Conservation (phyloP, 306 rosid genomes). For the Cucumis cinereus region DNA sequence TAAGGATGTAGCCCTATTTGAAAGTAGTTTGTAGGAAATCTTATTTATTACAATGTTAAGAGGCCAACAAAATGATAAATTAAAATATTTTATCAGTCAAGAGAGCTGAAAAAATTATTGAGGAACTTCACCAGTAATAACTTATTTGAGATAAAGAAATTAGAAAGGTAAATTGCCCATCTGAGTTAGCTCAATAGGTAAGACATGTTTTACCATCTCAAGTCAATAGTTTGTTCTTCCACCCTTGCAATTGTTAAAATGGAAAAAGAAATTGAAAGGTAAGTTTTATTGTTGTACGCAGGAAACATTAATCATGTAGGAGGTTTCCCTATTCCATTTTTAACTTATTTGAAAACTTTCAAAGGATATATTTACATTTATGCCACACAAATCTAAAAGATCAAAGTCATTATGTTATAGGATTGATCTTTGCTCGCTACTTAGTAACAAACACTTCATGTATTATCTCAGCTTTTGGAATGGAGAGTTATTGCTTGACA, state of each 20-base stretch:
- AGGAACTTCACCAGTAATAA: neutral
- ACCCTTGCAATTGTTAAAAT: neutral
- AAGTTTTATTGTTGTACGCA: neutral
- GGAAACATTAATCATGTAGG: neutral
- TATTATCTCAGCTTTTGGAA: neutral
- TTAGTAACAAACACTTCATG: neutral
- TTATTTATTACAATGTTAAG: neutral
- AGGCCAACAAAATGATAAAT: neutral
- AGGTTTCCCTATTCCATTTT: neutral
- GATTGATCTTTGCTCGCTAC: neutral
- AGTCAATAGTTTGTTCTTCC: neutral
- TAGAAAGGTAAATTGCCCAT: neutral
- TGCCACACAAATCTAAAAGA: neutral
- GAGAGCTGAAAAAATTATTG: neutral
- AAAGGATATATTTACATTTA: neutral
- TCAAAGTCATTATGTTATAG: neutral
- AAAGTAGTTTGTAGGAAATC: neutral
- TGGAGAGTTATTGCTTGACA: neutral
- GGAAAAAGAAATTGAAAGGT: neutral
- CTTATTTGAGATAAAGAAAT: neutral
- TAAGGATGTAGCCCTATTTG: neutral
- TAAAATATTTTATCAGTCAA: neutral
- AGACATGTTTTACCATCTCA: neutral
- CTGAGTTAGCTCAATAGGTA: neutral
- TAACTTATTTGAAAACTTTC: neutral